Evolutionary conservation across 768 basidiomycete genomes (phyloP), one percentile per base, ranked within the genome.

Genomic region (Cystobasidium onofrii): DNA sequence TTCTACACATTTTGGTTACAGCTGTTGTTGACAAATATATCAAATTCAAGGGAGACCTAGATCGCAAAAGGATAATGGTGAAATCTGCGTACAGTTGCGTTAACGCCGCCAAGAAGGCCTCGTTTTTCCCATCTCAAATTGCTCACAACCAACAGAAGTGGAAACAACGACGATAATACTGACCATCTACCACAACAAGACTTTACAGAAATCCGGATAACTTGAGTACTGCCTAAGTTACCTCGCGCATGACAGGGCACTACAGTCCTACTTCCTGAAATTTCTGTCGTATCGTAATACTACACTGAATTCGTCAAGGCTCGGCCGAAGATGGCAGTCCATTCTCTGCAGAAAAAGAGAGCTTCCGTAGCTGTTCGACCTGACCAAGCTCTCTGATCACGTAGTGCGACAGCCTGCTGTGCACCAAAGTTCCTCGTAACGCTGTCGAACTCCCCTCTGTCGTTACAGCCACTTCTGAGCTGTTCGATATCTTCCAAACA

Each of bases 331-430:
- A 71, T 60, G 34, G 54, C 69, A 4, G 55, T 61, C 69, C 69
- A 71, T 60, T 71, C 69, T 60, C 44, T 55, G 34, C 54, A 33
- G 33, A 71, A 95, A 83, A 97, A 97, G 75, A 92, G 81, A 43
- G 89, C 85, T 80, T 99, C 96, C 25, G 90, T 96, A 18, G 90
- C 88, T 77, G 91, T 93, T 63, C 92, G 85, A 29, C 88, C 87
- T 75, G 88, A 96, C 95, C 95, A 98, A 79, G 90, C 90, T 81
- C 92, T 92, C 81, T 99, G 96, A 79, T 94, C 91, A 29, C 95
- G 86, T 15, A 99, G 84, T 72, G 98, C 92, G 88, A 96, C 94
- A 20, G 95, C 95, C 90, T 96, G 96, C 80, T 99, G 96, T 72
- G 96, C 94, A 69, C 92, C 93, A 81, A 92, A 93, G 81, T 96